Base-by-base conservation (phyloP, 2,329 filamentous ascomycete genomes). In the Fonsecaea nubica region DNA sequence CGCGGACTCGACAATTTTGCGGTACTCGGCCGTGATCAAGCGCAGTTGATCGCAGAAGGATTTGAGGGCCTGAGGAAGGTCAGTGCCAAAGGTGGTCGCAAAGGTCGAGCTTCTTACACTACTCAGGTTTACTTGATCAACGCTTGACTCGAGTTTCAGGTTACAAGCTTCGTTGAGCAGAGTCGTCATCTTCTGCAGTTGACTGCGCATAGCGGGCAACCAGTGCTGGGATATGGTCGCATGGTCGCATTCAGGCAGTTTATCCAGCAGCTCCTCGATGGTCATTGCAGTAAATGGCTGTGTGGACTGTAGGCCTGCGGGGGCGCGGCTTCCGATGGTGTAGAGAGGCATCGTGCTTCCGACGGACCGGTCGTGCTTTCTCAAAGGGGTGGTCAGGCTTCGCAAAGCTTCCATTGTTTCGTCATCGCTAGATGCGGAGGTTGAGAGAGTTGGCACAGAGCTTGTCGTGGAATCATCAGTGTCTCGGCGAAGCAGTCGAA, bases 221-320 rank as follows among this genome's bases (percentile, higher is more conserved):
- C 69, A 71, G 4, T 65, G n/a, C n/a, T 62, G 57, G 9, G 59
- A 35, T 15, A 70, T 54, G 12, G 56, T 62, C 18, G 45, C 35
- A 18, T 18, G 35, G 45, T 62, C 63, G 36, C 63, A 67, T 21
- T 60, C 33, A 15, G 65, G 62, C 10, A 71, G 53, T 35, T 36
- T 64, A 21, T 63, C 62, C 9, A 71, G 62, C 25, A 71, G 40
- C 18, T 70, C 69, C 50, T 71, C 69, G 21, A 68, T 58, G 18
- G 56, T 55, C 69, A 71, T 71, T 33, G 64, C 64, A 32, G 63
- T 56, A 10, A 71, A 64, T 4, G 67, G 69, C 48, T 60, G 65
- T 13, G 65, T 66, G 30, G 66, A 69, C 6, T 40, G 58, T 30
- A 50, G 7, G 42, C 59, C 54, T 33, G 64, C 55, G 21, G 45